These are phyloP conservation scores for Carpinus viminea DNA, from an alignment of 306 rosid species.

Conservation along the genomic window DNA sequence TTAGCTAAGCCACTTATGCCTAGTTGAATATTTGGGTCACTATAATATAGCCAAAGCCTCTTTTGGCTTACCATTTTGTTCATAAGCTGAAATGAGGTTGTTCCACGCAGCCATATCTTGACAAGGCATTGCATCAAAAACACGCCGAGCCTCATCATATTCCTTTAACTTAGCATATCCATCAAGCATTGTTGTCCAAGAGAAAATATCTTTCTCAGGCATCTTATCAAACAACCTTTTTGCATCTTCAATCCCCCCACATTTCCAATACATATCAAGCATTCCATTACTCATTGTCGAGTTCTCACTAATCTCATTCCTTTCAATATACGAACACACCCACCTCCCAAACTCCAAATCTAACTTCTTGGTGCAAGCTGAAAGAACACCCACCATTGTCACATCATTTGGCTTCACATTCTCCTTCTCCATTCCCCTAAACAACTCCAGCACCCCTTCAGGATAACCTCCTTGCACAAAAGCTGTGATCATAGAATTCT, in stretches of 20 bases:
- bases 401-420: slow-evolving; percentile 54
- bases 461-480: slow-evolving; percentile 47
- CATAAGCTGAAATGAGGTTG: slow-evolving; percentile 57
- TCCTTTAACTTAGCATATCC: slow-evolving; percentile 56
- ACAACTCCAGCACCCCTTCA: slow-evolving; percentile 46
- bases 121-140: slow-evolving; percentile 50
- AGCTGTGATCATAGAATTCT: slow-evolving; percentile 62
- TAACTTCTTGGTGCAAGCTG: slow-evolving; percentile 53
- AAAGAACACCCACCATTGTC: slow-evolving; percentile 61
- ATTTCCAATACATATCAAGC: too few relatives aligned
- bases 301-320: too few relatives aligned
- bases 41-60: slow-evolving; percentile 63
- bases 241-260: slow-evolving; percentile 54
- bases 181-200: slow-evolving; percentile 71
- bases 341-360: slow-evolving; percentile 66
- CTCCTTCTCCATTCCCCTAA: slow-evolving; percentile 47
- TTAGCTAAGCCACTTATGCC: too few relatives aligned
- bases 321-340: slow-evolving; percentile 55
- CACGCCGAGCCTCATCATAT: slow-evolving; percentile 40
- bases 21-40: too few relatives aligned
- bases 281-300: too few relatives aligned
- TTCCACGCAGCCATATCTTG: slow-evolving; percentile 67
- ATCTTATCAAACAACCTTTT: slow-evolving; percentile 49
- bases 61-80: slow-evolving; percentile 58
- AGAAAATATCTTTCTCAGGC: slow-evolving; percentile 61